Percentiles rank a stretch among this genome's conserved stretches.
Conservation (phyloP, 495 filamentous ascomycete genomes). For the Clavariopsis aquatica region DNA sequence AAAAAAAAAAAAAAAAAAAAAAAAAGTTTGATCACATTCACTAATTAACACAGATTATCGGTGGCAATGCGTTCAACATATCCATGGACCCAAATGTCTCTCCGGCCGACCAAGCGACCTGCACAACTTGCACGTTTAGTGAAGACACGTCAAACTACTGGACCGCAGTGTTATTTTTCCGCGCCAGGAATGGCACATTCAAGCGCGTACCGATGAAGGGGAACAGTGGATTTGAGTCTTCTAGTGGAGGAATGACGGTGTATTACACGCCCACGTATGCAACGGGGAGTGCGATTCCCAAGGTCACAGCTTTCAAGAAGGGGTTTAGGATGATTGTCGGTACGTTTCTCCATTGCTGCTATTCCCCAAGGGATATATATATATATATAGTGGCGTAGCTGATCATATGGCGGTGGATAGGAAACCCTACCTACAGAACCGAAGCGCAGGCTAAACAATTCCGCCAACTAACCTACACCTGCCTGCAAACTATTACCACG, state of each 20-base stretch:
- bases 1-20: too few relatives aligned
- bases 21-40: too few relatives aligned
- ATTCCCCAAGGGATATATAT: neutral
- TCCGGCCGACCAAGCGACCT: slow-evolving; percentile 14
- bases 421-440: slow-evolving; percentile 9
- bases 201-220: slow-evolving; percentile 16
- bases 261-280: slow-evolving; percentile 19
- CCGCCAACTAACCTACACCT: slow-evolving; percentile 30
- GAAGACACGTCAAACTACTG: slow-evolving; percentile 29
- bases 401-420: neutral
- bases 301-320: slow-evolving; percentile 25
- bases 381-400: neutral
- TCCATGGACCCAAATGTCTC: slow-evolving; percentile 20
- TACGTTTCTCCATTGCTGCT: neutral
- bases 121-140: slow-evolving; percentile 26
- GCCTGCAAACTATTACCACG: slow-evolving; percentile 18
- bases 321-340: slow-evolving; percentile 34
- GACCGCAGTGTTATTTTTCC: slow-evolving; percentile 32
- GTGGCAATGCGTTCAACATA: slow-evolving; percentile 28
- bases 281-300: neutral
- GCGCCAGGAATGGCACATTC: slow-evolving; percentile 26
- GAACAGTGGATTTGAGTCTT: slow-evolving; percentile 14
- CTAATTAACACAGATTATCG: neutral
- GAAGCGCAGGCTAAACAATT: slow-evolving; percentile 8
- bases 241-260: slow-evolving; percentile 27